phyloP scores from a whole-genome alignment of 148 eudicot genomes.

The Arctostaphylos glauca region DNA sequence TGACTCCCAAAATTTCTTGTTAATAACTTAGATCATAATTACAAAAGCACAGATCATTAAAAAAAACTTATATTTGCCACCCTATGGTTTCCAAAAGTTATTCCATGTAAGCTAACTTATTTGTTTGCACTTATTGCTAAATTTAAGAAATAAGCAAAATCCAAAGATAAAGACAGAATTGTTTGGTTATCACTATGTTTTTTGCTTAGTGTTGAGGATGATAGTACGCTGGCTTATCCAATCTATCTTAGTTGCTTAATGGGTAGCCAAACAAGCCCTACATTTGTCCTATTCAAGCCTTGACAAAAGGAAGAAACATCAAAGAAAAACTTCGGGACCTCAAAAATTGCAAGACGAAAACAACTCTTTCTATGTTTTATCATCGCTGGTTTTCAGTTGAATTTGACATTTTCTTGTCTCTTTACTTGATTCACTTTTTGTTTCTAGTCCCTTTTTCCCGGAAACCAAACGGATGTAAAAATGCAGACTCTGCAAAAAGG shows the following conservation, averaged over 20 bases:
- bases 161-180: no score
- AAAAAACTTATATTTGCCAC: no score
- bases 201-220: no score
- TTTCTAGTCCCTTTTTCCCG: neutral
- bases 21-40: no score
- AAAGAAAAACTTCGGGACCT: neutral
- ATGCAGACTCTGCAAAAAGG: neutral
- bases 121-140: no score
- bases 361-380: neutral
- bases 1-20: neutral
- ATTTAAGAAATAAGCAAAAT: no score
- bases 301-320: neutral
- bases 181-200: no score
- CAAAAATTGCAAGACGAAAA: neutral
- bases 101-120: no score
- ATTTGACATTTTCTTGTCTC: neutral
- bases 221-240: no score
- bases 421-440: neutral
- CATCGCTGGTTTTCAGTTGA: neutral
- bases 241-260: no score
- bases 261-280: neutral
- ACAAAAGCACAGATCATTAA: neutral
- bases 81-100: no score
- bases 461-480: neutral
- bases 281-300: neutral